Evolutionary conservation across 2,329 filamentous ascomycete species (phyloP), one percentile per base, ranked within the genome.

Genomic region (Esteya vermicola): DNA sequence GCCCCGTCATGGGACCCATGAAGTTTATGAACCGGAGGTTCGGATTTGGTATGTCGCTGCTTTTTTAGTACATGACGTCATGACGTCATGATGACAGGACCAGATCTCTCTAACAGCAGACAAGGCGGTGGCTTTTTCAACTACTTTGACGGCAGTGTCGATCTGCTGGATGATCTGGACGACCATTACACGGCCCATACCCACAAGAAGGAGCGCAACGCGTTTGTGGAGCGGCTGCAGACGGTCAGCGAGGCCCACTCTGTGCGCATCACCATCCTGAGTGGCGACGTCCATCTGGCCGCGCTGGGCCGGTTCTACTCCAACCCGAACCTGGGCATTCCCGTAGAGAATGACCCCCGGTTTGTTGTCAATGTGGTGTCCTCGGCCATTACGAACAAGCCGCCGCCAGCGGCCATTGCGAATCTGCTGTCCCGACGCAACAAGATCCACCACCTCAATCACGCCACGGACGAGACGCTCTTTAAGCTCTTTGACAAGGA

Each of bases 291-390:
- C 33, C 89, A 96, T 57, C 65, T 96, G 30, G 88, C 84, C 22
- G 91, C 88, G 12, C 68, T 96, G 21, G 91, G 91, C 0, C 84
- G 91, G 45, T 96, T 98, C 65, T 95, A 93, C 64, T 88, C 85
- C 14, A 91, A 91, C 52, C 84, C 85, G 8, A 79, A 78, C 50
- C 68, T 91, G 33, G 70, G 78, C 39, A 71, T 94, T 26, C 71
- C 84, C 1, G 81, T 78, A 41, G 81, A 89, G 54, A 71, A 79
- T 43, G 91, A 98, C 57, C 82, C 85, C 55, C 76, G 91, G 41
- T 96, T 96, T 59, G 96, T 98, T 77, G 81, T 80, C 38, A 98
- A 98, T 53, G 72, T 98, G 18, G 72, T 96, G 39, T 93, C 86
- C 6, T 95, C 88, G 1, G 88, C 88, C 25, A 96, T 98, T 52